Evolutionary conservation across 768 basidiomycete genomes (phyloP), one percentile per base, ranked within the genome.

Genomic region (Pleurotus citrinopileatus): DNA sequence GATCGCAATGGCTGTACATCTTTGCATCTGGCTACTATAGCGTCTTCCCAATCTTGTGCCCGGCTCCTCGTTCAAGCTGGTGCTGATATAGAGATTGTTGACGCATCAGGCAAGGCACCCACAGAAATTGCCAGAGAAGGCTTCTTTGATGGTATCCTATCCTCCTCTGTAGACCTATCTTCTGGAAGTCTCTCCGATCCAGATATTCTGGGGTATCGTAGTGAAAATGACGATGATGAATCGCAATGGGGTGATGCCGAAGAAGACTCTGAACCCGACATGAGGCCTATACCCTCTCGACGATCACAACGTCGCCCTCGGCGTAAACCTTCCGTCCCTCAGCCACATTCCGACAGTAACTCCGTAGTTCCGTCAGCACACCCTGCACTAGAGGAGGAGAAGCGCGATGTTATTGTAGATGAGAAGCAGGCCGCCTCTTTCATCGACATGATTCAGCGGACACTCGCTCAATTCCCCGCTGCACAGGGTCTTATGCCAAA

Each of bases 1-100:
- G 97, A 99, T 68, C 77, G 81, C 44, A 96, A 94, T 67, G 96
- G 96, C 12, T 92, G 80, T 65, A 98, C 95, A 0, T 83, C 97
- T 0, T 71, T 98, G 28, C 91, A 95, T 69, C 89, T 95, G 62
- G 90, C 94, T 15, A 87, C 83, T 0, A 69, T 95, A 28, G 75
- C 73, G 5, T 79, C 79, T 20, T 84, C 88, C 12, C 72, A 74
- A 51, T 75, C 79, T 9, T 94, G 91, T 67, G 79, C 81, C 2
- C 71, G 75, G 42, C 67, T 86, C 4, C 74, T 99, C 26, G 61
- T 96, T n/a, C 73, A 79, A 9, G 91, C 84, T 26, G 92, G 92
- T 26, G 96, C 96, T 0, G 86, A 91, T 58, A 65, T 76, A 25
- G 86, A 89, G 63, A 81, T 92, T 45, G 89, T 92, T 52, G 80